A percentile compares a stretch with the other conserved stretches of the same genome.
phyloP scores from a whole-genome alignment of 768 basidiomycete genomes.

The Multifurca ochricompacta region DNA sequence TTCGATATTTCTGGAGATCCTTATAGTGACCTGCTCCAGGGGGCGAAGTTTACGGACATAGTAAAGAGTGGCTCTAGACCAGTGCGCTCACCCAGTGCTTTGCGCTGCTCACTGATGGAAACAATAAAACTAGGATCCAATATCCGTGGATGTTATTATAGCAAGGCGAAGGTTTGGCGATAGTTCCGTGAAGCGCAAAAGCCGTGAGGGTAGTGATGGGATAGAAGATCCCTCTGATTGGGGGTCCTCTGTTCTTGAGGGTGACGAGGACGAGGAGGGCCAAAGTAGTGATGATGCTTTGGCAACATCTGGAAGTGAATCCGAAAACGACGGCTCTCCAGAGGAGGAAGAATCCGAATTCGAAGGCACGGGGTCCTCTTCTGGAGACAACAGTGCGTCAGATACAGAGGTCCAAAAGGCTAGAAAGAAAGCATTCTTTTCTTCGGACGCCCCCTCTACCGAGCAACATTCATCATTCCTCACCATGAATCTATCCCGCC shows the following conservation, averaged over 20 bases:
- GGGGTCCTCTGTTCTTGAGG: slow-evolving; percentile 27
- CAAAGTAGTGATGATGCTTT: slow-evolving; percentile 22
- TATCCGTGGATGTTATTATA: slow-evolving; percentile 91
- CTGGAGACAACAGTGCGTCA: slow-evolving; percentile 53
- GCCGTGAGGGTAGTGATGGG: slow-evolving; percentile 24
- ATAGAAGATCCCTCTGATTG: slow-evolving; percentile 22
- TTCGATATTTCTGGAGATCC: slow-evolving; percentile 76
- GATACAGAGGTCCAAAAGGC: slow-evolving; percentile 53
- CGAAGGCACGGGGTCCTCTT: slow-evolving; percentile 43
- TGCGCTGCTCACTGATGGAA: background rate
- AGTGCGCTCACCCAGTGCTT: slow-evolving; percentile 33
- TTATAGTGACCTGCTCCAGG: slow-evolving; percentile 46
- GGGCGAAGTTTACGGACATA: slow-evolving; percentile 40
- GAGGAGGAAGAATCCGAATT: slow-evolving; percentile 22
- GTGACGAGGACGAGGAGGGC: slow-evolving; percentile 34
- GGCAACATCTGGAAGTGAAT: slow-evolving; percentile 19
- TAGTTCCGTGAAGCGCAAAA: slow-evolving; percentile 54
- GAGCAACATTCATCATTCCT: slow-evolving; percentile 73
- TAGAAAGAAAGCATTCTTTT: slow-evolving; percentile 86
- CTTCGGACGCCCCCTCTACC: slow-evolving; percentile 39
- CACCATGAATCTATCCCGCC: slow-evolving; percentile 92
- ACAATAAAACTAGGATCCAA: slow-evolving; percentile 45
- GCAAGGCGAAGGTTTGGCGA: slow-evolving; percentile 48
- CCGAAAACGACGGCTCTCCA: slow-evolving; percentile 24
- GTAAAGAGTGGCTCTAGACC: slow-evolving; percentile 58